Evolutionary conservation across 2,329 filamentous ascomycete genomes (phyloP), one percentile per base, ranked within the genome.

Genomic region (Trichoderma sp.): DNA sequence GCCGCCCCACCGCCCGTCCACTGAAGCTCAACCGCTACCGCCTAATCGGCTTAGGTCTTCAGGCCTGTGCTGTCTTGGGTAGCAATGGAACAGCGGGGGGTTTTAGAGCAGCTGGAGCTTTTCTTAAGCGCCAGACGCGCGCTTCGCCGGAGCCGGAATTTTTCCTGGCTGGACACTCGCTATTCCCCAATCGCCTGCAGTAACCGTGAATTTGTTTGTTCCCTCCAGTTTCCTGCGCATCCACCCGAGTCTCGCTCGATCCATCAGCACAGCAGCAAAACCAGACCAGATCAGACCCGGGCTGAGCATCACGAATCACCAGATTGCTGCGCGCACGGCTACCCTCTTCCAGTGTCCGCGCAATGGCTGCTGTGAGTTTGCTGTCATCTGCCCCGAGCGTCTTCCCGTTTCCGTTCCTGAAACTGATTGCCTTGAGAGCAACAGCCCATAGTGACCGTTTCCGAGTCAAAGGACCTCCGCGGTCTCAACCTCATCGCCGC

Each of bases 401-500:
- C 21, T 39, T 12, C 7, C 7, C 30, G 30, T 12, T 21, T 21
- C 17, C n/a, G 39, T 43, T 58, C 19, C 7, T n/a, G 7, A 17
- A 47, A 63, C 50, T 66, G 28, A 57, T 47, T 34, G 24, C n/a
- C 50, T 39, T 43, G 48, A 10, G 9, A 39, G 3, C 10, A 43
- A 55, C 70, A 87, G 84, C 83, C 83, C 70, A 82, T 88, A 68
- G 80, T 87, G 75, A 98, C 95, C 73, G 88, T 98, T 78, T 91
- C 93, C 76, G 94, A 98, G 84, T 91, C 88, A 79, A 97, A 95
- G 81, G 94, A 98, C 86, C 90, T 98, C 76, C 90, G 93, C 72
- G 93, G 93, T 69, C 88, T 99, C 75, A 98, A 97, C 80, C 90
- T 99, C 79, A 96, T 99, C 78, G 95, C 95, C 68, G 94, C 95